Conservation (phyloP, 805 yeast species). For the Sugiyamaella boreocaroliniensis region DNA sequence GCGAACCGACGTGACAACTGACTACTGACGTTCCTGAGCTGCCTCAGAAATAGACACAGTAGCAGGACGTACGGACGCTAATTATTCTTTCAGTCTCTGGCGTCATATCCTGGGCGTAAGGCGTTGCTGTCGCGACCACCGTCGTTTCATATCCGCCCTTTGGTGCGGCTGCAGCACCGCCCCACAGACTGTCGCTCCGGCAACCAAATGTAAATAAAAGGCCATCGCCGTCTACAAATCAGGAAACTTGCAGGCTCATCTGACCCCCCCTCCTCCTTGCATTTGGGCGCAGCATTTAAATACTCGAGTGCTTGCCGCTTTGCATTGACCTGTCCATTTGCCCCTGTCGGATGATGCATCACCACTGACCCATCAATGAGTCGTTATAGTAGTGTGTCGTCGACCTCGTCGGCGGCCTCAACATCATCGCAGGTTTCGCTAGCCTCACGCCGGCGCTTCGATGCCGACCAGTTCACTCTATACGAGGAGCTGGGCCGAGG, state of each 20-base stretch:
- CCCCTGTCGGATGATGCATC: neutral
- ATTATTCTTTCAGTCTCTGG: too few relatives aligned
- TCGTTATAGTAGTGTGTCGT: slow-evolving; percentile 9
- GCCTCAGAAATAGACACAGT: too few relatives aligned
- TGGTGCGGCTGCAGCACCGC: neutral
- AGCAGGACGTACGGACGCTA: too few relatives aligned
- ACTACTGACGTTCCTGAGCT: too few relatives aligned
- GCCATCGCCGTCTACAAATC: neutral
- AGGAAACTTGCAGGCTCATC: neutral
- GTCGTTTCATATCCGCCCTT: too few relatives aligned
- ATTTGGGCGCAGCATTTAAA: neutral
- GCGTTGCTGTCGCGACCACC: too few relatives aligned
- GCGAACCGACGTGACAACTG: neutral
- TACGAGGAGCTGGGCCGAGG: slow-evolving; percentile 63
- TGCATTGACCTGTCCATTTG: neutral
- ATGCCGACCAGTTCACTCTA: slow-evolving; percentile 42
- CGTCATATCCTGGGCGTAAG: too few relatives aligned
- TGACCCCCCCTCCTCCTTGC: neutral
- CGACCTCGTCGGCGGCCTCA: slow-evolving; percentile 11
- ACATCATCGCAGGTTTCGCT: slow-evolving; percentile 3
- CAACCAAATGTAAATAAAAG: slow-evolving; percentile 4
- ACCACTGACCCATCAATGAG: neutral
- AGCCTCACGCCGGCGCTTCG: slow-evolving; percentile 16
- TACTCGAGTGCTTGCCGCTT: neutral
- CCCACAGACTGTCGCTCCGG: neutral